Conservation (phyloP, 1,139 yeast species). For the Meyerozyma smithsonii region DNA sequence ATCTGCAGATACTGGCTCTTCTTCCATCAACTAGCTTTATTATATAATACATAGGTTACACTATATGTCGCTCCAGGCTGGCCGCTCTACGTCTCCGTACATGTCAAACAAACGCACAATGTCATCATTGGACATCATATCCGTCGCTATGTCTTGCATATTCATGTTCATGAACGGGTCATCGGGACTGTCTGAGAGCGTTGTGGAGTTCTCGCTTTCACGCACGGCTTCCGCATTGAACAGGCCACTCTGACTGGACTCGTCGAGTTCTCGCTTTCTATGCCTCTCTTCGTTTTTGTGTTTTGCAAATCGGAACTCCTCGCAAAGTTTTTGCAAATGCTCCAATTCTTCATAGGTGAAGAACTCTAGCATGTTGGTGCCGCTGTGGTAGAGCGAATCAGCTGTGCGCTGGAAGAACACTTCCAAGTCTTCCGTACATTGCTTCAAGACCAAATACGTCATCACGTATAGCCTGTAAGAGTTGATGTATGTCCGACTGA, state of each 20-base stretch:
- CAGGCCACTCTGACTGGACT: background rate
- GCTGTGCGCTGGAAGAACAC: slow-evolving; percentile 31
- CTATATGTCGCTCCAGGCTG: slow-evolving; percentile 2
- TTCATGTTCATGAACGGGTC: slow-evolving; percentile 1
- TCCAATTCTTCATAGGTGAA: slow-evolving; percentile 34
- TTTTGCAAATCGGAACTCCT: slow-evolving; percentile 39
- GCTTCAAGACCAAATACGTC: slow-evolving; percentile 38
- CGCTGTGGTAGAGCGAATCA: slow-evolving; percentile 30
- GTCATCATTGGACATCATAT: slow-evolving; percentile 24
- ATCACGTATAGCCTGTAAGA: slow-evolving; percentile 41
- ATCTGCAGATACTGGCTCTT: no score
- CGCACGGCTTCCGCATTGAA: background rate
- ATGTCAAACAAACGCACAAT: slow-evolving; percentile 34
- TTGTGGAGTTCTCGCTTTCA: background rate
- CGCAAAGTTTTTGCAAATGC: slow-evolving; percentile 34
- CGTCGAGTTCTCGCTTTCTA: slow-evolving; percentile 5
- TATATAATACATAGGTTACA: slow-evolving; percentile 1
- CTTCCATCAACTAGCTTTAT: background rate
- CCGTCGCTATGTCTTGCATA: background rate
- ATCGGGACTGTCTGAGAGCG: background rate
- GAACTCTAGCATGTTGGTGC: slow-evolving; percentile 39
- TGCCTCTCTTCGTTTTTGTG: slow-evolving; percentile 24
- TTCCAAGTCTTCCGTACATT: slow-evolving; percentile 41
- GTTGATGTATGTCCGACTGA: slow-evolving; percentile 36
- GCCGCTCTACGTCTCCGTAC: slow-evolving; percentile 30